Evolutionary conservation across 2,329 filamentous ascomycete genomes (phyloP), one percentile per base, ranked within the genome.

Genomic region (Penicillium sp.): DNA sequence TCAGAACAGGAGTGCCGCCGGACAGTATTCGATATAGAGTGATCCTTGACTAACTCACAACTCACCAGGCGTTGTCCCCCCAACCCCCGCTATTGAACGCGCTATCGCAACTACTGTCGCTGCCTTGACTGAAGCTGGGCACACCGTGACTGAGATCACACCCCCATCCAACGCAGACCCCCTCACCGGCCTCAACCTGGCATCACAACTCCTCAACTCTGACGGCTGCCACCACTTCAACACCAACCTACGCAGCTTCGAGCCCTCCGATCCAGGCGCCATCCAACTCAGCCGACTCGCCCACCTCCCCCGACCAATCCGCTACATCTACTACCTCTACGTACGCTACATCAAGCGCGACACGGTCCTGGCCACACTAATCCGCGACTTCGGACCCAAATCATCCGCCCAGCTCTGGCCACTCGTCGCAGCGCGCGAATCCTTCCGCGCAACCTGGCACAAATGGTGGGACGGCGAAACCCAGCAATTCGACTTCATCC

Each of bases 281-380:
- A 81, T 80, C 21, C 88, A 92, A 70, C 86, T 97, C 79, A 81
- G 83, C 49, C 85, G 82, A 63, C 86, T 92, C 68, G 91, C 92
- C 78, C 80, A 79, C 37, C 81, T 96, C 13, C 88, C 91, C 13
- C 78, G 86, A 6, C 85, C 88, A 4, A 68, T 96, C 62, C 91
- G 91, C 70, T 95, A 89, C 71, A 67, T 94, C n/a, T 91, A 96
- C 77, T 94, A 92, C 70, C 83, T 92, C 5, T 97, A 89, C 83
- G 87, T 94, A n/a, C 88, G 88, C 66, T 95, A 96, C 71, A 78
- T 97, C 58, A 84, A 86, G 50, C 77, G 86, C 10, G 92, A 97
- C 70, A 71, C 78, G 1, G 75, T 92, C 45, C 96, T 91, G 89
- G 91, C 92, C 0, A 87, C 86, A 0, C 75, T 97, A 5, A 76